Percentiles rank a stretch among this genome's conserved stretches.
Conservation (phyloP, 257 asterid species). For the Anisodus tanguticus region DNA sequence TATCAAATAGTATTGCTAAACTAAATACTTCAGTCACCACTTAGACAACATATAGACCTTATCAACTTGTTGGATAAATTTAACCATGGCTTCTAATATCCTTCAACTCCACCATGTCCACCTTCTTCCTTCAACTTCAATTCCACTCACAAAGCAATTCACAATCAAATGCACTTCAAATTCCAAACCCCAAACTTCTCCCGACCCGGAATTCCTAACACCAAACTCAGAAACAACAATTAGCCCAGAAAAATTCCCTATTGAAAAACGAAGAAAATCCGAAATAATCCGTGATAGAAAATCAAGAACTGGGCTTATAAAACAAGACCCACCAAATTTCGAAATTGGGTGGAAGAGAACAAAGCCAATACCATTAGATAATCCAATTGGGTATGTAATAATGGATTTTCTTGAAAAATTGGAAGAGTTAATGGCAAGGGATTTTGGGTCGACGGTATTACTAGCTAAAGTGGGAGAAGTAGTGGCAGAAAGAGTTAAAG, state of each 20-base stretch:
- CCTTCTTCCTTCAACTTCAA: constrained; percentile 38
- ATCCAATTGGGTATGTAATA: constrained; percentile 70
- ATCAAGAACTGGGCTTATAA: constrained; percentile 50
- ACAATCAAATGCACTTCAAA: constrained; percentile 44
- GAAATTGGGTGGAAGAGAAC: constrained; percentile 96
- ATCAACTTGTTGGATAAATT: no score
- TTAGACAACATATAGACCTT: no score
- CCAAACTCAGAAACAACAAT: constrained; percentile 60
- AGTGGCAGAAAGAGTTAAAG: constrained; percentile 70
- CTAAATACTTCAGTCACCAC: no score
- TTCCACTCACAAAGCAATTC: constrained; percentile 31
- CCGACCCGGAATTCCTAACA: constrained; percentile 44
- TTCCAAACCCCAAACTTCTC: constrained; percentile 39
- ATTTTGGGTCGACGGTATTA: constrained; percentile 65
- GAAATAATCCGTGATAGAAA: constrained; percentile 67
- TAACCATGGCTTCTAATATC: not conserved
- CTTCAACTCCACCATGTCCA: constrained; percentile 45
- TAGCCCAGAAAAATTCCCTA: constrained; percentile 67
- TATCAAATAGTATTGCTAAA: no score
- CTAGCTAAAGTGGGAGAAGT: constrained; percentile 78
- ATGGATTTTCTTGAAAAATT: constrained; percentile 83
- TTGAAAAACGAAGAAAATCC: constrained; percentile 66
- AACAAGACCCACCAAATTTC: constrained; percentile 72
- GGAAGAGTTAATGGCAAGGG: constrained; percentile 68
- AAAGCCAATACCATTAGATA: constrained; percentile 64